Evolutionary conservation across 1,139 yeast genomes (phyloP), one percentile per base, ranked within the genome.

Genomic region (Saccharomycopsis hybrid): DNA sequence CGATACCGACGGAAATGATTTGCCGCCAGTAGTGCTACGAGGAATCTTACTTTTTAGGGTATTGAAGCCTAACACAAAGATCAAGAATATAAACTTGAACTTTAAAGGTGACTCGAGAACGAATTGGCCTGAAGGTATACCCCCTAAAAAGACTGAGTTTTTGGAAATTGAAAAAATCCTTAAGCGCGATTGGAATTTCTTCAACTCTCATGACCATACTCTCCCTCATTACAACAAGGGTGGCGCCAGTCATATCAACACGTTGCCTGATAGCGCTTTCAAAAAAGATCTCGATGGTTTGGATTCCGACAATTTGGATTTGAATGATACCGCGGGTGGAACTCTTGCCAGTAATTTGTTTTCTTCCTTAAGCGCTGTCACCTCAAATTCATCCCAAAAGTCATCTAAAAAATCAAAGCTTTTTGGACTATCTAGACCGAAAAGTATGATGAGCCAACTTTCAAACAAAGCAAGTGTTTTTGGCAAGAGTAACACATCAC

Each of bases 91-190:
- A n/a, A 65, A 71, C 2, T 68, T 92, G 49, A 68, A 74, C 2
- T 83, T 92, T 62, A 76, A 77, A 55, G 98, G 97, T 1, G 64
- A 68, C 1, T 78, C 87, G 43, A 72, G 86, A 56, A 92, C 98
- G 0, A 97, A 92, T 57, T 92, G 98, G 97, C 98, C 97, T 2
- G 98, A 94, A 61, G 98, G 97, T 1, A 89, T 90, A 30, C 98
- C 98, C 0, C 97, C 97, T 0, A 87, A 85, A 62, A 80, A 80
- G 59, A 71, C 72, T 29, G 83, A 79, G 28, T 81, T 78, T 55
- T 64, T 66, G 31, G 98, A 92, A 60, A 64, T 74, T 29, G 78
- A 76, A 55, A 85, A 79, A 53, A 64, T 90, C 11, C 74, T 87
- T 36, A 76, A 78, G 51, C 97, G 92, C 62, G 81, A 87, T 3